A percentile compares a stretch with the other conserved stretches of the same genome.
Evolutionary conservation across 116 monocot genomes (phyloP).

Genomic region (Zostera marina): DNA sequence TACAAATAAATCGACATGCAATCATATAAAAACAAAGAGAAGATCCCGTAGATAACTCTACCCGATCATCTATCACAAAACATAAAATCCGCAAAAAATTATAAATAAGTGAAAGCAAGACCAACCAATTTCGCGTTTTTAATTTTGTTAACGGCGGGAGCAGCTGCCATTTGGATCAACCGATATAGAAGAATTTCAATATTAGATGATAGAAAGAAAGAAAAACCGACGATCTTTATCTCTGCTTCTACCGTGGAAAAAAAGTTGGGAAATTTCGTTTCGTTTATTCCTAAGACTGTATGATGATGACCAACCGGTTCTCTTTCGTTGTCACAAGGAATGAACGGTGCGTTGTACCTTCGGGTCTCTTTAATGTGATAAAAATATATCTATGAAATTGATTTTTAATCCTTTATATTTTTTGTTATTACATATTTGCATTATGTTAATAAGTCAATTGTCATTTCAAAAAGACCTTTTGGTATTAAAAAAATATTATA

Average conservation of each 20-base stretch:
- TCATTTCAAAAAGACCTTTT: too few species aligned
- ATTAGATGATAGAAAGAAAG: background rate
- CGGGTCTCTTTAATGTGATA: background rate
- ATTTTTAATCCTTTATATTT: too few species aligned
- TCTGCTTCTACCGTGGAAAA: background rate
- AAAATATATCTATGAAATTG: too few species aligned
- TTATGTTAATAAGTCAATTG: too few species aligned
- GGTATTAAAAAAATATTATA: too few species aligned
- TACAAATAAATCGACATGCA: too few species aligned
- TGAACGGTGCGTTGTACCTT: background rate
- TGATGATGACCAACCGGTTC: background rate
- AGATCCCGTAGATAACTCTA: background rate
- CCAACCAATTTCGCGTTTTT: constrained; percentile 14
- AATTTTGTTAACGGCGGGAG: constrained; percentile 5
- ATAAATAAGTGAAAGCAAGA: background rate
- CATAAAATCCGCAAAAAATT: background rate
- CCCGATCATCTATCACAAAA: background rate
- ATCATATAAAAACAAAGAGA: too few species aligned
- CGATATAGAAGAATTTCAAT: background rate
- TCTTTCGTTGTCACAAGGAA: background rate
- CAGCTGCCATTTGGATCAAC: background rate
- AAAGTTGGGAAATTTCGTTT: background rate
- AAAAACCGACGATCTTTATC: background rate
- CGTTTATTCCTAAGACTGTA: background rate
- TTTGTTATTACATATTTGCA: too few species aligned